These are phyloP conservation scores for Saccharomyces jurei DNA, from an alignment of 805 yeast genomes.

Conservation along the genomic window DNA sequence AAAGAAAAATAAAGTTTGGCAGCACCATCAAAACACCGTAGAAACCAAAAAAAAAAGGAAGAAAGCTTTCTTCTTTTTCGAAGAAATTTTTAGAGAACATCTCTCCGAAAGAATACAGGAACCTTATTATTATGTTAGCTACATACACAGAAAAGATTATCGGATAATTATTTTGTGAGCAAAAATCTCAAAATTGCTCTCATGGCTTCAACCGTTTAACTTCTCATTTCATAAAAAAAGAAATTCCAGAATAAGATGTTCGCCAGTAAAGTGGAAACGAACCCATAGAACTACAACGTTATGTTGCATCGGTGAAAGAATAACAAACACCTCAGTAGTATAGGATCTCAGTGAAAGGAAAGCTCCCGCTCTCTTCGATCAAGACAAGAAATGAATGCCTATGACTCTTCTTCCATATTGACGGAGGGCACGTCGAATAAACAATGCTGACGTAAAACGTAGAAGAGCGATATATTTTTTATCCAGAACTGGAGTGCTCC, in stretches of 20 bases:
- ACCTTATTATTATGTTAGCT: neutral
- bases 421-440: neutral
- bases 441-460: neutral
- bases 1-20: neutral
- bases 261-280: neutral
- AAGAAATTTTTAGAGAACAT: neutral
- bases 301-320: neutral
- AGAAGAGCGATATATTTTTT: neutral
- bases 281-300: neutral
- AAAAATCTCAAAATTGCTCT: too few species aligned
- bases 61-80: neutral
- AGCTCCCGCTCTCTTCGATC: neutral
- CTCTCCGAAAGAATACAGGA: neutral
- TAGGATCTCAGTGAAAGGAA: neutral
- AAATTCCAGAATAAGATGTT: neutral
- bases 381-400: neutral
- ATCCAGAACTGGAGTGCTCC: neutral
- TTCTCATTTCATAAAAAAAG: neutral
- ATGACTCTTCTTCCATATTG: neutral
- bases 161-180: neutral
- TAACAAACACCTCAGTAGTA: neutral
- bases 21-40: neutral
- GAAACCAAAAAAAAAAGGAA: neutral
- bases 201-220: neutral
- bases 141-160: neutral